These are phyloP conservation scores for Mycocentrospora acerina DNA, from an alignment of 2,329 filamentous ascomycete genomes.

Conservation along the genomic window DNA sequence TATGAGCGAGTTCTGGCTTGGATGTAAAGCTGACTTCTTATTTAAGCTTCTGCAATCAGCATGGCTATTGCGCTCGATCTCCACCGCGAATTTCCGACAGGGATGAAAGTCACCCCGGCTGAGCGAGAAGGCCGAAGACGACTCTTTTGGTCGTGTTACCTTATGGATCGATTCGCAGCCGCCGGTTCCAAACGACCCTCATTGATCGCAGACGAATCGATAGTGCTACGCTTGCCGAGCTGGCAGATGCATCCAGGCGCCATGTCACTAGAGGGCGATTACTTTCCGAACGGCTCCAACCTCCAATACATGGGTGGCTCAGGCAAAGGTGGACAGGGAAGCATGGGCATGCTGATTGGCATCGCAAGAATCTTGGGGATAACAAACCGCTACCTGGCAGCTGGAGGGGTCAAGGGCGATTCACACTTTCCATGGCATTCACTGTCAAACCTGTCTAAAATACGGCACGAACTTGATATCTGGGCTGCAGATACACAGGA, in stretches of 20 bases:
- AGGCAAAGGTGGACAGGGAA: conserved; percentile 71
- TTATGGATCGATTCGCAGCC: conserved; percentile 80
- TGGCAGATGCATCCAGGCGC: conserved; percentile 66
- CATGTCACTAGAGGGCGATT: conserved; percentile 71
- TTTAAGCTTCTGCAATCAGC: conserved; percentile 69
- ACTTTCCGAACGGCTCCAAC: conserved; percentile 78
- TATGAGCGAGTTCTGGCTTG: conserved; percentile 1
- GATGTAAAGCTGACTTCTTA: conserved; percentile 17
- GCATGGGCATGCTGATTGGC: conserved; percentile 79
- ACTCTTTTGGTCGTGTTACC: conserved; percentile 87
- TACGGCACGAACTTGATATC: conserved; percentile 78
- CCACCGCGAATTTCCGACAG: conserved; percentile 71
- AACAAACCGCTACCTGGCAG: conserved; percentile 80
- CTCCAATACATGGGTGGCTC: conserved; percentile 69
- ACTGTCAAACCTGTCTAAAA: conserved; percentile 80
- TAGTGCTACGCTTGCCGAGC: conserved; percentile 73
- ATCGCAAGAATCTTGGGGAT: conserved; percentile 80
- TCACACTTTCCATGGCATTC: conserved; percentile 91
- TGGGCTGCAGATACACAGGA: conserved; percentile 83
- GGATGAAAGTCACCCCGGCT: conserved; percentile 61
- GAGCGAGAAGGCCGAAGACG: conserved; percentile 76
- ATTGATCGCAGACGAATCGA: conserved; percentile 75
- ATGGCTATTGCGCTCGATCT: conserved; percentile 83
- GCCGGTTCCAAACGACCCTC: conserved; percentile 81
- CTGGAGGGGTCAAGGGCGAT: conserved; percentile 83